Conservation (phyloP, 306 rosid genomes). For the Corylus americana region DNA sequence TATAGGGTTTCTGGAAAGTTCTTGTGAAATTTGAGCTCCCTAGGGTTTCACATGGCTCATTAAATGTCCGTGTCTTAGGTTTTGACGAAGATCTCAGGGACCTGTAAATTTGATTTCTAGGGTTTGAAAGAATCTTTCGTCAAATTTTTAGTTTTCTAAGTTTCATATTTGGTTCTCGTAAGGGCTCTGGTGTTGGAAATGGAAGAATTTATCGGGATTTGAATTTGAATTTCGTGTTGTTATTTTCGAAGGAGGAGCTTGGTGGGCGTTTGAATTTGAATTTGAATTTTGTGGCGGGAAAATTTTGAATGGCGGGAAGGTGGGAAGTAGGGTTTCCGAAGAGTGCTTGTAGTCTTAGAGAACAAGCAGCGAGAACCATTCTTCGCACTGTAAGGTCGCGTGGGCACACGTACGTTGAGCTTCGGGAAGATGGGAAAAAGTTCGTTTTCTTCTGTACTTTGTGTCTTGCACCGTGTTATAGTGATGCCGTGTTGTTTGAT, state of each 20-base stretch:
- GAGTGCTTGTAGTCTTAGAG: slow-evolving; percentile 47
- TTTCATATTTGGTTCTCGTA: slow-evolving; percentile 26
- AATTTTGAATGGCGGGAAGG: slow-evolving; percentile 58
- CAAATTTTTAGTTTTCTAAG: slow-evolving; percentile 4
- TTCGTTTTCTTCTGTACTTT: slow-evolving; percentile 74
- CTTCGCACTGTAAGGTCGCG: slow-evolving; percentile 71
- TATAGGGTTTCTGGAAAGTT: slow-evolving; percentile 22
- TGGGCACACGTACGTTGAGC: slow-evolving; percentile 83
- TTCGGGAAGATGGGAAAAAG: slow-evolving; percentile 77
- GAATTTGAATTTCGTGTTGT: background rate
- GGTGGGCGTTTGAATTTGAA: slow-evolving; percentile 10
- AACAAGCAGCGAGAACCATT: slow-evolving; percentile 67
- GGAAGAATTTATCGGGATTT: background rate
- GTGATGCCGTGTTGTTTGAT: slow-evolving; percentile 69
- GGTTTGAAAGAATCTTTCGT: slow-evolving; percentile 25
- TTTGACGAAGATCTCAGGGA: slow-evolving; percentile 1
- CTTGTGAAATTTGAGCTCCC: slow-evolving; percentile 14
- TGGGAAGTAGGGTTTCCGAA: slow-evolving; percentile 55
- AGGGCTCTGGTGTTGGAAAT: slow-evolving; percentile 17
- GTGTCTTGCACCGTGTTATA: slow-evolving; percentile 74
- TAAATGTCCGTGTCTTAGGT: slow-evolving; percentile 20
- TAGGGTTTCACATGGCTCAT: slow-evolving; percentile 36
- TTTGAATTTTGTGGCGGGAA: slow-evolving; percentile 28
- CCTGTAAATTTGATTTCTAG: slow-evolving; percentile 11
- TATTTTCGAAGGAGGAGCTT: background rate